Evolutionary conservation across 2,329 filamentous ascomycete species (phyloP), one percentile per base, ranked within the genome.

Genomic region (Chrysoporthe puriensis): DNA sequence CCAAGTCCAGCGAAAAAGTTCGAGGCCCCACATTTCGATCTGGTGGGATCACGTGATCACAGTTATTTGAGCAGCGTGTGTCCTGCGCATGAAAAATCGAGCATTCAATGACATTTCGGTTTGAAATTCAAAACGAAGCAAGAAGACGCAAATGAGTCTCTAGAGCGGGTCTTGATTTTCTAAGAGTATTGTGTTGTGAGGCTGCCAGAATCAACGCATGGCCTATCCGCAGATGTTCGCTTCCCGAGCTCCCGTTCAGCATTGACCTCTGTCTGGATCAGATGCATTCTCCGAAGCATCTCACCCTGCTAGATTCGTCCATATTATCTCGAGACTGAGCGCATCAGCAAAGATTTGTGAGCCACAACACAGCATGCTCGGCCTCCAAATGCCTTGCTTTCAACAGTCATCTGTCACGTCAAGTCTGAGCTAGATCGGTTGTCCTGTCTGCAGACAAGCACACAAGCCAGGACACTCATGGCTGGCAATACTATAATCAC

Each of bases 31-130:
- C 57, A 44, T 40, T 26, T 21, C n/a, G 18, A 43, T 60, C 36
- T 60, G 36, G 57, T 60, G 57, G 57, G 56, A 34, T 60, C 57
- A 60, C 57, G 57, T 60, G 57, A 60, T 34, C 32, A 7, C 1
- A 21, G 13, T 34, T 13, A 34, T 32, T 26, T 54, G 26, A 32
- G 26, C 21, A n/a, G 50, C 50, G 50, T 14, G 14, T 13, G 3
- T 6, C 13, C 18, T 52, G 7, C 50, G 13, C 16, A 16, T 11
- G 13, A 16, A 3, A 7, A 11, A 13, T 54, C 50, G 26, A 54
- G 50, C 13, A 54, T 32, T 54, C 4, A 5, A 54, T 34, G 13
- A 21, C 50, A 54, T 32, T 32, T 18, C 16, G n/a, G 2, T 14
- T 34, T 13, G 11, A 54, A 26, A 26, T 21, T 21, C 11, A 34